Evolutionary conservation across 768 basidiomycete species (phyloP).

Genomic region (Trametes villosa): DNA sequence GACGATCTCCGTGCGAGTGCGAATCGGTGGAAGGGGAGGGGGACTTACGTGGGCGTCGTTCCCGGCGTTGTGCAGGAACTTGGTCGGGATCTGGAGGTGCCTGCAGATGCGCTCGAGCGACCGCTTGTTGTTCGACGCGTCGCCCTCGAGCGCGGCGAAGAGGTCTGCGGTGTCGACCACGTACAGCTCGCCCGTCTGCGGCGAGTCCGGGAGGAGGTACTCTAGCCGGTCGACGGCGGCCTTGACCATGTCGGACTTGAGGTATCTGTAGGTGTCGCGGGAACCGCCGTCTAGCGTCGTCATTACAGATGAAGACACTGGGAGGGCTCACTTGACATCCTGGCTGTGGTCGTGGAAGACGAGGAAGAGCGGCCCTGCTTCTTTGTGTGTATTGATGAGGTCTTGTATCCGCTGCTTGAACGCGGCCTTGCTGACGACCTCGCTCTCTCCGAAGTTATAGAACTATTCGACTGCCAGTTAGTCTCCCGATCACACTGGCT

Average conservation of each 20-base stretch:
- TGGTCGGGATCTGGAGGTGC: constrained; percentile 60
- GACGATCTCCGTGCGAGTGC: no score
- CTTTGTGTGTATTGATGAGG: constrained; percentile 45
- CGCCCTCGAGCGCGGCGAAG: constrained; percentile 75
- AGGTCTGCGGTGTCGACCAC: constrained; percentile 76
- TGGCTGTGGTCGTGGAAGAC: constrained; percentile 81
- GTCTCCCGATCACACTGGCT: neutral
- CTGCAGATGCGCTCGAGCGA: constrained; percentile 64
- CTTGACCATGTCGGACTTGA: constrained; percentile 53
- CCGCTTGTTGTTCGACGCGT: constrained; percentile 52
- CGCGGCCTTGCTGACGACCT: constrained; percentile 50
- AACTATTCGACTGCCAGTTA: constrained; percentile 42
- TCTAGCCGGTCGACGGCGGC: constrained; percentile 58
- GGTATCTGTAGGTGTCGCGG: constrained; percentile 45
- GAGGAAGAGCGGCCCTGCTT: constrained; percentile 67
- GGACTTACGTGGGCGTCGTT: constrained; percentile 79
- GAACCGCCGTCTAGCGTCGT: neutral
- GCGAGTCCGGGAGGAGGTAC: constrained; percentile 59
- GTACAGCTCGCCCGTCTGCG: constrained; percentile 58
- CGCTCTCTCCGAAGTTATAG: constrained; percentile 69
- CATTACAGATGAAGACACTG: constrained; percentile 21
- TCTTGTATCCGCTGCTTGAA: constrained; percentile 58
- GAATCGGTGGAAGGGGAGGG: neutral
- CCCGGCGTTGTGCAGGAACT: constrained; percentile 79
- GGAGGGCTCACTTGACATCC: constrained; percentile 89